These are phyloP conservation scores for Hygrophorus russula DNA, from an alignment of 768 basidiomycete species.

Conservation along the genomic window DNA sequence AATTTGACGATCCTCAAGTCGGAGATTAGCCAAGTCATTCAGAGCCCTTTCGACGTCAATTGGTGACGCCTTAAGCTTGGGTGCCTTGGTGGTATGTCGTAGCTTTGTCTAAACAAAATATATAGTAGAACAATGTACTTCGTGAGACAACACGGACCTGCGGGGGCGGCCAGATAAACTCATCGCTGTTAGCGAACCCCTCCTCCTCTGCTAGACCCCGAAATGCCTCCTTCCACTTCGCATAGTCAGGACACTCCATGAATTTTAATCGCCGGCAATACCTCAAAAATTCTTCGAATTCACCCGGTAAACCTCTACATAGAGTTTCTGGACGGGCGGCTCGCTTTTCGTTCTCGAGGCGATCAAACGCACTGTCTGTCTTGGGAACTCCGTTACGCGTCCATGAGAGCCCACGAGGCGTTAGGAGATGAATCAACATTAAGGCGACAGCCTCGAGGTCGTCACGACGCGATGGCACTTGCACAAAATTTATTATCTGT, in stretches of 20 bases:
- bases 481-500: conserved; percentile 5
- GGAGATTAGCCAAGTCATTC: conserved; percentile 45
- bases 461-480: conserved; percentile 71
- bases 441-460: conserved; percentile 69
- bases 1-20: conserved; percentile 38
- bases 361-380: conserved; percentile 49
- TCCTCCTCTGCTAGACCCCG: conserved; percentile 44
- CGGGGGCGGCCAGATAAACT: conserved; percentile 69
- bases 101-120: conserved; percentile 7
- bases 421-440: conserved; percentile 74
- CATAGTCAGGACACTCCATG: conserved; percentile 59
- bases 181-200: conserved; percentile 47
- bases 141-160: not conserved
- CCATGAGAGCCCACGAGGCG: conserved; percentile 66
- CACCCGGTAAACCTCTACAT: conserved; percentile 54
- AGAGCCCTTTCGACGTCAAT: conserved; percentile 46
- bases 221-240: conserved; percentile 54
- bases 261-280: conserved; percentile 65
- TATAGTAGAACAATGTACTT: not conserved
- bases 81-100: conserved; percentile 20
- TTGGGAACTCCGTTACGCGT: conserved; percentile 75
- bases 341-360: conserved; percentile 54
- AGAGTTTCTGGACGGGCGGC: conserved; percentile 51
- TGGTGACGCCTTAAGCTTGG: conserved; percentile 25
- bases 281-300: conserved; percentile 67